Evolutionary conservation across 495 filamentous ascomycete species (phyloP).

Genomic region (Aspergillus nanangensis): DNA sequence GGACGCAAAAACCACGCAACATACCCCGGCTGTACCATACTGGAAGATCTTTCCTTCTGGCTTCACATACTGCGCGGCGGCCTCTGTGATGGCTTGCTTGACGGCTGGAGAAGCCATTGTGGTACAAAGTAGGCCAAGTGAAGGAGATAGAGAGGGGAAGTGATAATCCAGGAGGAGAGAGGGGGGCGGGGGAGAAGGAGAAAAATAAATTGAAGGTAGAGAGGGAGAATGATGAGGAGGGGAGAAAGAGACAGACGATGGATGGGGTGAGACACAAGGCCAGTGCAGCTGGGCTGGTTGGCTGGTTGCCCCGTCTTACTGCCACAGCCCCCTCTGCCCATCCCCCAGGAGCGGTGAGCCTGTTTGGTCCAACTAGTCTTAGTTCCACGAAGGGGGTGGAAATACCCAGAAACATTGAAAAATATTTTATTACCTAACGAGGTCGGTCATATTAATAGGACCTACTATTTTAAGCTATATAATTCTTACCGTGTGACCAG

Average conservation of each 20-base stretch:
- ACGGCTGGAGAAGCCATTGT: slow-evolving; percentile 44
- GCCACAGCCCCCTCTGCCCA: slow-evolving; percentile 5
- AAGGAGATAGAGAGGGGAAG: neutral
- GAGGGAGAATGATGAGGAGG: slow-evolving; percentile 18
- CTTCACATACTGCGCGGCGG: slow-evolving; percentile 53
- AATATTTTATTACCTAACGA: neutral
- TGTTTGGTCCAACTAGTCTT: slow-evolving; percentile 12
- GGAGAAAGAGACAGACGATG: slow-evolving; percentile 1
- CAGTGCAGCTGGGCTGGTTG: slow-evolving; percentile 12
- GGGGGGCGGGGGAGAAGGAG: slow-evolving; percentile 2
- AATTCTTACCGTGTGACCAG: too few relatives aligned
- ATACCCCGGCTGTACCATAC: slow-evolving; percentile 92
- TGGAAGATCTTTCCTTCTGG: slow-evolving; percentile 67
- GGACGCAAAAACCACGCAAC: slow-evolving; percentile 23
- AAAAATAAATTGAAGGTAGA: slow-evolving; percentile 9
- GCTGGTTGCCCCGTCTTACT: slow-evolving; percentile 1
- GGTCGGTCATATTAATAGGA: too few relatives aligned
- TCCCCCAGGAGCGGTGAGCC: slow-evolving; percentile 35
- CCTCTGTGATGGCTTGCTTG: slow-evolving; percentile 41
- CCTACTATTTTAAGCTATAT: too few relatives aligned
- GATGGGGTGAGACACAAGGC: slow-evolving; percentile 7
- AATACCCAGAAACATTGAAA: neutral
- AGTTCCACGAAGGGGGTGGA: slow-evolving; percentile 9
- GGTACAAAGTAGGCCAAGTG: slow-evolving; percentile 18
- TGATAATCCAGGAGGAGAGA: slow-evolving; percentile 1